A percentile compares a stretch with the other conserved stretches of the same genome.
phyloP scores from a whole-genome alignment of 139 green algal genomes.

The Chlorella vulgaris region DNA sequence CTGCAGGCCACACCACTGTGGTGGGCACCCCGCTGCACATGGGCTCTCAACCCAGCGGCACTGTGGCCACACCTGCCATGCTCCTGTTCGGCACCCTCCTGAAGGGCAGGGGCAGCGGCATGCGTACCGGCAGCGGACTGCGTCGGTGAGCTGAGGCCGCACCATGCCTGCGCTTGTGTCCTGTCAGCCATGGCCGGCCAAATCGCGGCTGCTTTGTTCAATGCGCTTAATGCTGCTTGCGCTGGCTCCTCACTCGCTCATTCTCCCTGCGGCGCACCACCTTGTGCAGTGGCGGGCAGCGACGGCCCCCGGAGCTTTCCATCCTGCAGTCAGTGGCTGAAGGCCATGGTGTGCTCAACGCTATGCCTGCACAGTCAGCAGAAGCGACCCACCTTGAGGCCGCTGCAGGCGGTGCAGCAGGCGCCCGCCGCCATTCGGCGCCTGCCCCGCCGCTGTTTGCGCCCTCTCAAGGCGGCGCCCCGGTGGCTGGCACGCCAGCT shows the following conservation, averaged over 20 bases:
- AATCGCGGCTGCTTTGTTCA: neutral
- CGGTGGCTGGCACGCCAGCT: no score
- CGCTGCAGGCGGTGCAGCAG: neutral
- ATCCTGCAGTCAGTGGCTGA: slow-evolving; percentile 11
- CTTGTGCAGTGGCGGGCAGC: slow-evolving; percentile 16
- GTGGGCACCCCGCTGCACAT: slow-evolving; percentile 29
- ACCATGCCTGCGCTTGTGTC: neutral
- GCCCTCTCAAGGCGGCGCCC: no score
- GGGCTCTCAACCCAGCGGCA: slow-evolving; percentile 3
- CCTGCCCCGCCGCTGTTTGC: neutral
- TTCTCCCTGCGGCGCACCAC: neutral
- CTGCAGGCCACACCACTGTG: slow-evolving; percentile 18
- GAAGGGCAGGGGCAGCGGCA: neutral
- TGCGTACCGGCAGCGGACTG: slow-evolving; percentile 11
- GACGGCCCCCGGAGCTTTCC: slow-evolving; percentile 14
- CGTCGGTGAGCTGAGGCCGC: slow-evolving; percentile 1
- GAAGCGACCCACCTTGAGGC: neutral
- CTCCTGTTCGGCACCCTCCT: slow-evolving; percentile 31
- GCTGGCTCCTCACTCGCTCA: neutral
- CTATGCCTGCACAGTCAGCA: neutral
- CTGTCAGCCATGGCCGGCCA: neutral
- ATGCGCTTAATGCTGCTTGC: neutral
- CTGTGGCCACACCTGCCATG: slow-evolving; percentile 29
- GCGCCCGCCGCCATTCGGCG: neutral
- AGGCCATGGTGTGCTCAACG: slow-evolving; percentile 11